These are phyloP conservation scores for Elongisporangium senticosum DNA, from an alignment of 352 stramenopile genomes.

Conservation along the genomic window DNA sequence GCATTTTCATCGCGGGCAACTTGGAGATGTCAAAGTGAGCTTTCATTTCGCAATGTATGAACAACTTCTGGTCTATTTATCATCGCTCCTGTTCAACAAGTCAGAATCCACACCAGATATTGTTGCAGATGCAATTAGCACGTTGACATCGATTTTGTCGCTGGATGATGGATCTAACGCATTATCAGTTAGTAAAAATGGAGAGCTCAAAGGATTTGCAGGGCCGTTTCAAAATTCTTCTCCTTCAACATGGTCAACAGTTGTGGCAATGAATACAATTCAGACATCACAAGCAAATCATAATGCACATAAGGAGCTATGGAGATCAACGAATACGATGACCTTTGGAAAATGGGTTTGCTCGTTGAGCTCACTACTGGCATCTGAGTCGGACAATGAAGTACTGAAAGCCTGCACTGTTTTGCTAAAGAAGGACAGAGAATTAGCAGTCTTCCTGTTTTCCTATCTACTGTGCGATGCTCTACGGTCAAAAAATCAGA, in stretches of 20 bases:
- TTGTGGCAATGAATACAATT: background rate
- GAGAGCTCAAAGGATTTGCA: constrained; percentile 62
- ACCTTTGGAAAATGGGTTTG: constrained; percentile 64
- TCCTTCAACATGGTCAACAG: constrained; percentile 49
- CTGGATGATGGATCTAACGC: constrained; percentile 28
- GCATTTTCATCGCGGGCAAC: constrained; percentile 49
- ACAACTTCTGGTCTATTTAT: constrained; percentile 46
- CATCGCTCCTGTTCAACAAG: constrained; percentile 63
- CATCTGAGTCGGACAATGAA: constrained; percentile 26
- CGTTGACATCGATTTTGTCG: constrained; percentile 44
- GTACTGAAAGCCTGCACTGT: constrained; percentile 45
- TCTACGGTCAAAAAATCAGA: constrained; percentile 7
- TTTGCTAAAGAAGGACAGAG: constrained; percentile 31
- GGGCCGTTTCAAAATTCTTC: constrained; percentile 36
- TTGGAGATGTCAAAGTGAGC: constrained; percentile 41
- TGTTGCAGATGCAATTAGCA: constrained; percentile 34
- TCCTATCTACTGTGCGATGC: constrained; percentile 50
- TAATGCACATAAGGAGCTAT: constrained; percentile 26
- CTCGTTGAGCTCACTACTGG: constrained; percentile 35
- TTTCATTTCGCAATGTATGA: constrained; percentile 58
- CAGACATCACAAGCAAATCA: constrained; percentile 7
- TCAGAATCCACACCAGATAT: constrained; percentile 20
- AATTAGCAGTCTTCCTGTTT: constrained; percentile 76
- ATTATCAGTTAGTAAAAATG: constrained; percentile 44
- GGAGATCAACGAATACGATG: constrained; percentile 24